These are phyloP conservation scores for Talaromyces sp. DNA, from an alignment of 2,329 filamentous ascomycete genomes.

Conservation along the genomic window DNA sequence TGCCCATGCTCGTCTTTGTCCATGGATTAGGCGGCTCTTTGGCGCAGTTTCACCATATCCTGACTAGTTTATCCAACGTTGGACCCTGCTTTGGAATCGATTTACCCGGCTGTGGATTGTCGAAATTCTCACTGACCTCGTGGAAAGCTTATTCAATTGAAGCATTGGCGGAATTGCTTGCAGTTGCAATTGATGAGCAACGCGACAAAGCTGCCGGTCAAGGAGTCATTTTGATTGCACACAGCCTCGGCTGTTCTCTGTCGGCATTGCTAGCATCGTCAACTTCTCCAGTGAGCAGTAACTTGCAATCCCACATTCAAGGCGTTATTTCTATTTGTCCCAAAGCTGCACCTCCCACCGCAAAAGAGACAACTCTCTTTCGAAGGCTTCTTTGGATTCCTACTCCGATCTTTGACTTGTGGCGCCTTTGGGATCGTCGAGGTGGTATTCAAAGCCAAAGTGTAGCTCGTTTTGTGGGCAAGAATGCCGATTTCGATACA, in stretches of 20 bases:
- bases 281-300: conserved; percentile 46
- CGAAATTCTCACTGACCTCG: conserved; percentile 61
- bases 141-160: conserved; percentile 78
- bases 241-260: conserved; percentile 84
- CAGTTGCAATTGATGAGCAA: conserved; percentile 66
- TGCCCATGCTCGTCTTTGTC: conserved; percentile 84
- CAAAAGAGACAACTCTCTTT: conserved; percentile 46
- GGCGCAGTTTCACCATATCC: conserved; percentile 75
- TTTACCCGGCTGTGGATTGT: conserved; percentile 81
- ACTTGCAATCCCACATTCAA: conserved; percentile 59
- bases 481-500: conserved; percentile 34
- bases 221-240: conserved; percentile 72
- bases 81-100: conserved; percentile 85
- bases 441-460: conserved; percentile 74
- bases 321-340: conserved; percentile 81
- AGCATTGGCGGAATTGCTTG: conserved; percentile 68
- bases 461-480: conserved; percentile 63
- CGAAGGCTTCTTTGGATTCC: conserved; percentile 63
- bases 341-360: conserved; percentile 56
- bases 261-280: conserved; percentile 64
- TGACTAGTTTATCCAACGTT: conserved; percentile 74
- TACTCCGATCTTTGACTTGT: conserved; percentile 61
- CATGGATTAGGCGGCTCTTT: conserved; percentile 91
- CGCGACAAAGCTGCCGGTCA: conserved; percentile 61
- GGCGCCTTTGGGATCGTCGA: conserved; percentile 69